Base-by-base conservation (phyloP, 106 monocot species). In the Dendrobium catenatum region DNA sequence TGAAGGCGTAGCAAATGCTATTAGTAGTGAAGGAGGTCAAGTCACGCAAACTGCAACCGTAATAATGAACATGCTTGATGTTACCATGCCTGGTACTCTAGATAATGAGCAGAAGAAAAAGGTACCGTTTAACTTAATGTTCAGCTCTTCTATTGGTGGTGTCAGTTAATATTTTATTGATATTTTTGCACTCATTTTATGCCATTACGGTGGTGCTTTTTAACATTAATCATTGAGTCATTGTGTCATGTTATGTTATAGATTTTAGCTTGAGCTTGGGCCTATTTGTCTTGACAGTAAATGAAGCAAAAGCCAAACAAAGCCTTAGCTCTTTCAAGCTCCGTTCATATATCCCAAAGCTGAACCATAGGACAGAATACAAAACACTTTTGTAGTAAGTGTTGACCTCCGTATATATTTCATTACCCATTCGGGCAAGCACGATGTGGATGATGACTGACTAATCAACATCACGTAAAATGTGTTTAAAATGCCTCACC, bases 61-160 rank as follows among this genome's bases (percentile, higher is more conserved):
- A 75, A 81, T 95, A 46, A 84, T 99, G 89, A 95, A 93, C 84
- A 99, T 99, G 95, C 88, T 99, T 79, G 99, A 95, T 81, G 80
- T 81, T 81, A 90, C 95, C 49, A 87, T 91, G 86, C 99, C 93
- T 68, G 91, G 90, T 42, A 85, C 85, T 61, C 84, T 99, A 43
- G 78, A 86, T 58, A 86, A 90, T 78, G 93, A 91, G 77, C 80
- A 87, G 56, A 99, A 91, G 81, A 99, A 85, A 49, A 95, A 93
- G 99, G 95, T 99, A 82, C 27, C 13, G 10, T 26, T 26, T 44
- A 7, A 42, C 10, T 74, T 4, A 43, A 19, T 20, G 43, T 74
- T 74, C n/a, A 44, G 11, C 6, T 74, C 41, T 37, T 73, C 41
- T 6, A 22, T 13, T 75, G 44, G 47, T 9, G 13, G 4, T 10